phyloP scores from a whole-genome alignment of 257 asterid genomes.

The Paulownia fortunei region DNA sequence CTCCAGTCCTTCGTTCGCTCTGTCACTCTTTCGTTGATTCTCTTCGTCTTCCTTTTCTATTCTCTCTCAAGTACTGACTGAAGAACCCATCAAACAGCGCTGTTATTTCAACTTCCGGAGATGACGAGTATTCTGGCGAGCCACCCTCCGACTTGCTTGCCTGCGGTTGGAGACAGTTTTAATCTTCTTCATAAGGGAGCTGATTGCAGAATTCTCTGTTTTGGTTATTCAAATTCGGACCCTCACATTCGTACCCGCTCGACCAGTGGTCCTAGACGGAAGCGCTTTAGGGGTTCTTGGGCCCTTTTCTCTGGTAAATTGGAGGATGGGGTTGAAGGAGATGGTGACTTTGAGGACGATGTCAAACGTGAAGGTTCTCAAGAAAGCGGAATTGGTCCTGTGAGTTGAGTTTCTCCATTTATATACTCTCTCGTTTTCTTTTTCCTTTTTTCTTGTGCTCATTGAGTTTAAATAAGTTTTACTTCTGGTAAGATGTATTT shows the following conservation, averaged over 20 bases:
- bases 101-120: background rate
- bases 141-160: slow-evolving; percentile 54
- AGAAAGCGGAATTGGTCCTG: slow-evolving; percentile 51
- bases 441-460: background rate
- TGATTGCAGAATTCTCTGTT: slow-evolving; percentile 45
- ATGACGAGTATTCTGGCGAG: slow-evolving; percentile 70
- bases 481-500: background rate
- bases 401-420: slow-evolving; percentile 42
- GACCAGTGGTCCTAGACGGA: slow-evolving; percentile 21
- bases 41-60: background rate
- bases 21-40: background rate
- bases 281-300: slow-evolving; percentile 37
- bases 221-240: slow-evolving; percentile 45
- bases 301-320: slow-evolving; percentile 56
- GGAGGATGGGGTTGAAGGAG: slow-evolving; percentile 48
- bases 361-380: slow-evolving; percentile 38
- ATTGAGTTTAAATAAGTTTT: background rate
- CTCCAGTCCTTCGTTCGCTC: slow-evolving; percentile 13
- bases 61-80: background rate
- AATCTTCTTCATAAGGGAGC: slow-evolving; percentile 37
- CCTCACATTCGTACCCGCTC: slow-evolving; percentile 35
- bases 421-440: background rate
- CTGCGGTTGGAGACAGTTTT: slow-evolving; percentile 42
- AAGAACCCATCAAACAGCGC: background rate
- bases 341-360: slow-evolving; percentile 49